Evolutionary conservation across 176 grass and related monocot genomes (phyloP).

Genomic region (Oryza glumipatula): DNA sequence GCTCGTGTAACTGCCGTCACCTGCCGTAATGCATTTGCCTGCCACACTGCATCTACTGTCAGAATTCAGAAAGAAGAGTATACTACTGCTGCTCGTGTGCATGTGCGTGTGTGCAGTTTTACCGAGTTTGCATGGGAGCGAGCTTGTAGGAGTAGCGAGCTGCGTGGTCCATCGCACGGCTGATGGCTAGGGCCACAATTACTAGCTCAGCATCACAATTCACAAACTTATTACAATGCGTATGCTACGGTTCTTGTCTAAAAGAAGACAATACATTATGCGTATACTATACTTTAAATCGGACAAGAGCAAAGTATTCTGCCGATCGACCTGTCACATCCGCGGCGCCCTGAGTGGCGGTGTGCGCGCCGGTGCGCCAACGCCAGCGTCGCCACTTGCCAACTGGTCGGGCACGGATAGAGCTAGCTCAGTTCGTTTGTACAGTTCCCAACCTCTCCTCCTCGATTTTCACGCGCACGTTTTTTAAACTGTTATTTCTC

Average conservation of each 20-base stretch:
- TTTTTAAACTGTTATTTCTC: too few species aligned
- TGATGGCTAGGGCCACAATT: neutral
- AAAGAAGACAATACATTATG: neutral
- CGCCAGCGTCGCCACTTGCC: neutral
- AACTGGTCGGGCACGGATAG: neutral
- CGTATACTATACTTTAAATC: neutral
- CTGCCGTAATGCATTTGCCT: neutral
- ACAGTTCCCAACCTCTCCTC: too few species aligned
- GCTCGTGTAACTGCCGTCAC: neutral
- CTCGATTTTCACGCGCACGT: too few species aligned
- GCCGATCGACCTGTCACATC: neutral
- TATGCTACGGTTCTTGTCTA: neutral
- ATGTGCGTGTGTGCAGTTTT: neutral
- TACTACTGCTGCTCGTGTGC: neutral
- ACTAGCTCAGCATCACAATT: neutral
- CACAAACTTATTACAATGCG: neutral
- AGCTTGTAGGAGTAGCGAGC: neutral
- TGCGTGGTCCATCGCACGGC: constrained; percentile 4
- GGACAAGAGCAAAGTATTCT: neutral
- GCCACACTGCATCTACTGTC: neutral
- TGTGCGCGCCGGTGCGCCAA: neutral
- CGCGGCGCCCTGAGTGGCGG: neutral
- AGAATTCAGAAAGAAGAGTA: neutral
- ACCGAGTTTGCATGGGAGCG: neutral
- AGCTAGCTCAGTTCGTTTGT: neutral